Evolutionary conservation across 192 early-diverging fungal species (phyloP).

Genomic region (Podochytrium sp.): DNA sequence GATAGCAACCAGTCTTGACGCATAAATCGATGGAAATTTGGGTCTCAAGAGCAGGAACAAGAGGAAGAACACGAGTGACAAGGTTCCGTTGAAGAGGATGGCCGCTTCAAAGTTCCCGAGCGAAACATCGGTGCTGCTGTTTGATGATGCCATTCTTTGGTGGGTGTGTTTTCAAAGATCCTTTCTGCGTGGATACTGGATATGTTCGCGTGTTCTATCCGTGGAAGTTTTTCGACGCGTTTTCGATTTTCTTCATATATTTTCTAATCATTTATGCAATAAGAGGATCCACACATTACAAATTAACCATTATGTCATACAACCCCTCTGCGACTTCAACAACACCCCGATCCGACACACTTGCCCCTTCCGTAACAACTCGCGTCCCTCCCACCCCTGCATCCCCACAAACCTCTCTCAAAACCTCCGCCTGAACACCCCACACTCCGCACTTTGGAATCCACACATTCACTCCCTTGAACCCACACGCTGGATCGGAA

Average conservation of each 20-base stretch:
- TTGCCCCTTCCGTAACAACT: not conserved
- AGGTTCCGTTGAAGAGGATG: constrained; percentile 65
- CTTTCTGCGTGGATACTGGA: too few relatives aligned
- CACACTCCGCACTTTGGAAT: constrained; percentile 13
- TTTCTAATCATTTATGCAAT: too few relatives aligned
- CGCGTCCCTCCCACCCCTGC: not conserved
- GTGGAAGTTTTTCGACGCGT: too few relatives aligned
- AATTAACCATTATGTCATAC: not conserved
- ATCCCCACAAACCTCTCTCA: not conserved
- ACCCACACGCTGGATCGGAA: constrained; percentile 6
- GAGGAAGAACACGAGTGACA: constrained; percentile 56
- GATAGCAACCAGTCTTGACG: too few relatives aligned
- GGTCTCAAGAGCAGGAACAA: constrained; percentile 71
- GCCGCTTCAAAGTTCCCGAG: constrained; percentile 72
- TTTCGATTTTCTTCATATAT: too few relatives aligned
- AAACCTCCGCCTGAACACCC: not conserved
- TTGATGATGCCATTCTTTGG: too few relatives aligned
- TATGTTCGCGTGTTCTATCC: too few relatives aligned
- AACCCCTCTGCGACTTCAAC: constrained; percentile 1
- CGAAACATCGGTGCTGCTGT: too few relatives aligned
- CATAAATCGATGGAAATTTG: too few relatives aligned
- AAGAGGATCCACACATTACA: too few relatives aligned
- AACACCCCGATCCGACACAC: not conserved
- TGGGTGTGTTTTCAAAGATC: too few relatives aligned
- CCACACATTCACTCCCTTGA: constrained; percentile 2